Conservation (phyloP, 345 rosid genomes). For the Linum usitatissimum region DNA sequence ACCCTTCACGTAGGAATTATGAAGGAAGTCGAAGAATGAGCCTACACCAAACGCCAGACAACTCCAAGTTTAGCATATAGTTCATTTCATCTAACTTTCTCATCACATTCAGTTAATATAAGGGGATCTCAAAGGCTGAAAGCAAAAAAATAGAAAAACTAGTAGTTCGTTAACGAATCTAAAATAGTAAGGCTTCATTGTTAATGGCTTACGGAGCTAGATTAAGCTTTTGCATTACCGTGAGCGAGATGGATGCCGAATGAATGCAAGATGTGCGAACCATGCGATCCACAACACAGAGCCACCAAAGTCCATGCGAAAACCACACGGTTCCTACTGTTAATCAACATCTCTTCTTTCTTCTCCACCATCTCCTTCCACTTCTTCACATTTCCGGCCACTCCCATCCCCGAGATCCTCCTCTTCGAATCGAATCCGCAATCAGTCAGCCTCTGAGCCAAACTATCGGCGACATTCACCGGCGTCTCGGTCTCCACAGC, state of each 20-base stretch:
- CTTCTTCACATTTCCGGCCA: constrained; percentile 63
- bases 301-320: constrained; percentile 96
- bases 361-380: constrained; percentile 69
- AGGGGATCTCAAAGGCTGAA: neutral
- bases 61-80: neutral
- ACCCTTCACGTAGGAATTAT: constrained; percentile 76
- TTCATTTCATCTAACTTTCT: constrained; percentile 11
- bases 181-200: neutral
- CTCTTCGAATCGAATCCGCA: constrained; percentile 73
- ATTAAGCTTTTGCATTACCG: constrained; percentile 27
- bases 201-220: neutral
- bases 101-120: neutral
- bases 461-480: constrained; percentile 40
- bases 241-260: constrained; percentile 77
- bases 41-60: constrained; percentile 31
- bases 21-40: constrained; percentile 59
- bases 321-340: constrained; percentile 77
- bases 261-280: constrained; percentile 79
- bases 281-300: constrained; percentile 85
- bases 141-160: neutral
- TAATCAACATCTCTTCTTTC: constrained; percentile 64
- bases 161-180: neutral
- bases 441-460: constrained; percentile 64
- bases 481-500: constrained; percentile 16
- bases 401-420: constrained; percentile 64